Percentiles rank a stretch among this genome's conserved stretches.
phyloP scores from a whole-genome alignment of 225 moss, liverwort and hornwort genomes.

The Pseudisothecium myosuroides region DNA sequence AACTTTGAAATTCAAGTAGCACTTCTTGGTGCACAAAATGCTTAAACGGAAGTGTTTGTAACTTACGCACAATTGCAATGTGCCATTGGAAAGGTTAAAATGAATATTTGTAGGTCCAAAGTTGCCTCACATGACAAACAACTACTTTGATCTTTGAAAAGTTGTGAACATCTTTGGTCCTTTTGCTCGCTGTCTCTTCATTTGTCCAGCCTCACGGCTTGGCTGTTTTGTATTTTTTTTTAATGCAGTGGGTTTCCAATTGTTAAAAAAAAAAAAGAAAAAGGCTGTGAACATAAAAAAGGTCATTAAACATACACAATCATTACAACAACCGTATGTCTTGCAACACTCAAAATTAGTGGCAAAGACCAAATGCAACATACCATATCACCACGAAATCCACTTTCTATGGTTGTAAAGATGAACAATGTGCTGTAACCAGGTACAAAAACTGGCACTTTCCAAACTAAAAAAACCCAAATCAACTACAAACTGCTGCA shows the following conservation, averaged over 20 bases:
- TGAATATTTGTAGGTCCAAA: neutral
- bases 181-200: no score
- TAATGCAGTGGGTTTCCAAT: no score
- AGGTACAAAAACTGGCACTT: neutral
- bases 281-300: no score
- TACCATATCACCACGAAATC: neutral
- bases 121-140: neutral
- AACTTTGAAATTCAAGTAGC: neutral
- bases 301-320: neutral
- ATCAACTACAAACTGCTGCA: neutral
- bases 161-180: no score
- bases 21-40: fast-evolving
- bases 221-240: no score
- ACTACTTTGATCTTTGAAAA: neutral
- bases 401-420: neutral
- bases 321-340: neutral
- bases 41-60: neutral
- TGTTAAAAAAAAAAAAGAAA: no score
- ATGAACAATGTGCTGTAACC: neutral
- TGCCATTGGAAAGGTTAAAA: neutral
- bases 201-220: no score
- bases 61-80: neutral
- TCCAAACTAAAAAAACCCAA: neutral
- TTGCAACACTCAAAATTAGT: neutral
- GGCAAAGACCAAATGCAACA: neutral